Evolutionary conservation across 2,329 filamentous ascomycete species (phyloP).

Genomic region (Alternaria conjuncta): DNA sequence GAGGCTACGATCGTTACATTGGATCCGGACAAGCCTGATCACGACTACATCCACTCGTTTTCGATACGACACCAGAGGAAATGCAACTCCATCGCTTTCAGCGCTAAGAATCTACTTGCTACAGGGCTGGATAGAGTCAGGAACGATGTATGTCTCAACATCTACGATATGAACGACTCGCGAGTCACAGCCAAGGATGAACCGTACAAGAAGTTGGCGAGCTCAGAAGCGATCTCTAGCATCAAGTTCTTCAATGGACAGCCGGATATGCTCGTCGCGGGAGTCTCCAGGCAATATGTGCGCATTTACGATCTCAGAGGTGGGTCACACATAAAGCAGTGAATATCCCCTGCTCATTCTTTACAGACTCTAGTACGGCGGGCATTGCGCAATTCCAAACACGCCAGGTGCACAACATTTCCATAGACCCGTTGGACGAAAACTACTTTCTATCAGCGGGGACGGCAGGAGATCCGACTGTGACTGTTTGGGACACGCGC

Average conservation of each 20-base stretch:
- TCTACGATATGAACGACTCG: conserved; percentile 74
- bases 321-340: conserved; percentile 50
- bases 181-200: conserved; percentile 60
- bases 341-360: conserved; percentile 17
- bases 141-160: conserved; percentile 81
- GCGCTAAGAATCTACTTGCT: conserved; percentile 71
- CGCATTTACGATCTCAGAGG: conserved; percentile 80
- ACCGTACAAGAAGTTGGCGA: conserved; percentile 63
- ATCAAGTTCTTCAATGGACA: conserved; percentile 82
- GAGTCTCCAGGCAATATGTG: conserved; percentile 76
- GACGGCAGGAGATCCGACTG: conserved; percentile 73
- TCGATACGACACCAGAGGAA: conserved; percentile 76
- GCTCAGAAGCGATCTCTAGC: conserved; percentile 76
- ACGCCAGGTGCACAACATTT: conserved; percentile 69
- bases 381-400: conserved; percentile 60
- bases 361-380: conserved; percentile 49
- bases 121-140: conserved; percentile 81
- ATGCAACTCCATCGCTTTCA: conserved; percentile 84
- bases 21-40: conserved; percentile 63
- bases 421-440: conserved; percentile 79
- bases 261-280: conserved; percentile 76
- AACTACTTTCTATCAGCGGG: conserved; percentile 84
- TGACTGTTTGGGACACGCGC: conserved; percentile 81
- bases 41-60: conserved; percentile 64
- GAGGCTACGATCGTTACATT: conserved; percentile 77